Percentiles rank a stretch among this genome's conserved stretches.
phyloP scores from a whole-genome alignment of 2,329 filamentous ascomycete genomes.

The Exophiala bonariae region DNA sequence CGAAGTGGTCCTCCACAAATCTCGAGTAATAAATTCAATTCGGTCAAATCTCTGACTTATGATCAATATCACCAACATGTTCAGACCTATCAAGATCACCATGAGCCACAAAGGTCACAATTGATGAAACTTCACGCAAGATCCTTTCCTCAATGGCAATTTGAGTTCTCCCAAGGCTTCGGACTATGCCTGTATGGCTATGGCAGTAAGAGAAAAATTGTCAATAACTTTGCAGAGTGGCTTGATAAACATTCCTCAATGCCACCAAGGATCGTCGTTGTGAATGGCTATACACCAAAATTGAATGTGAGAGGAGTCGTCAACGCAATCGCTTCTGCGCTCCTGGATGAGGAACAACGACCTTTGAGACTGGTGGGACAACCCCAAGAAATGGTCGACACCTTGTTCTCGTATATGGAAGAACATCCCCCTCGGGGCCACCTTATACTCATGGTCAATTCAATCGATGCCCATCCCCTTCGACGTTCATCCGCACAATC shows the following conservation, averaged over 20 bases:
- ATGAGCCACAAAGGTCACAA: constrained; percentile 68
- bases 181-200: constrained; percentile 90
- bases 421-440: constrained; percentile 40
- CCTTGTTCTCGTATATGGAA: constrained; percentile 63
- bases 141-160: constrained; percentile 87
- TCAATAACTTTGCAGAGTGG: constrained; percentile 73
- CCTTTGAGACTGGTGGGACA: constrained; percentile 61
- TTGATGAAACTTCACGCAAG: constrained; percentile 74
- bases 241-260: constrained; percentile 51
- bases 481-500: constrained; percentile 70
- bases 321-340: constrained; percentile 63
- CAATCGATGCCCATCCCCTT: constrained; percentile 76
- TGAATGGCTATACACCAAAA: constrained; percentile 73
- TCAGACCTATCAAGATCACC: constrained; percentile 65
- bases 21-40: constrained; percentile 78
- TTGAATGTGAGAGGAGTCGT: constrained; percentile 47
- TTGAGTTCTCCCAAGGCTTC: constrained; percentile 84
- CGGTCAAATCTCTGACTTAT: constrained; percentile 76
- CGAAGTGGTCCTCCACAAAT: constrained; percentile 78
- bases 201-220: constrained; percentile 78
- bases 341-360: constrained; percentile 42
- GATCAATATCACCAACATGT: constrained; percentile 83
- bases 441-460: constrained; percentile 77
- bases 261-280: constrained; percentile 65
- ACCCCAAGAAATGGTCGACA: constrained; percentile 67